Evolutionary conservation across 2,329 filamentous ascomycete genomes (phyloP), one percentile per base, ranked within the genome.

Genomic region (Immersiporthe knoxdaviesiana): DNA sequence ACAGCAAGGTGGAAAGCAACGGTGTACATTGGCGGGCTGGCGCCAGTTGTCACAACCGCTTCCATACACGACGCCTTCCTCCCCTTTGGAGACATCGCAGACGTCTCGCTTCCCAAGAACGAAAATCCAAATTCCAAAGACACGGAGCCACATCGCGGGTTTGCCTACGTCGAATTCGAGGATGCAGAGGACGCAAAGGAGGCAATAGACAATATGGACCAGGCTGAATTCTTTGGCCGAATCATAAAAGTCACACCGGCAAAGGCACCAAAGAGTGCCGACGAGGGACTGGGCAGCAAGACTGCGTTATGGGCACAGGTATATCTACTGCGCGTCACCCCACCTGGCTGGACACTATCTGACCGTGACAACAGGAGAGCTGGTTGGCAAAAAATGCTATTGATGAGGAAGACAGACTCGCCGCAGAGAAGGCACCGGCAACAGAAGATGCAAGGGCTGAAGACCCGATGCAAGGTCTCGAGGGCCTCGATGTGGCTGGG

Each of bases 201-300:
- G 81, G 96, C 96, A 64, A 97, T 99, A 79, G 94, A 98, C 84
- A 99, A 99, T 78, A 98, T 99, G 95, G 93, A 99, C 78, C 94
- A 97, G 79, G 92, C 94, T 71, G 95, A 98, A 81, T 87, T 99
- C 60, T 98, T 95, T 78, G 97, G 96, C 14, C 89, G 93, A 70
- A 91, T 96, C 18, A 91, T 99, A 78, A 97, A 94, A 79, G 95
- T 98, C 65, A 94, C 93, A 59, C 88, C 91, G 67, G 97, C 97
- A 58, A 99, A 97, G 80, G 89, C 93, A 41, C 93, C 96, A 72
- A 97, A 97, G 84, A 93, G 93, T 75, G 88, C 89, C 63, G 92
- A 92, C 66, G 93, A 97, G 78, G 94, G 94, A 0, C 79, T 99
- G 59, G 94, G 95, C 32, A 97, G 93, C 83, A 97, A 94, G 81